phyloP scores from a whole-genome alignment of 2,329 filamentous ascomycete genomes.

The Colletotrichum coccodes region DNA sequence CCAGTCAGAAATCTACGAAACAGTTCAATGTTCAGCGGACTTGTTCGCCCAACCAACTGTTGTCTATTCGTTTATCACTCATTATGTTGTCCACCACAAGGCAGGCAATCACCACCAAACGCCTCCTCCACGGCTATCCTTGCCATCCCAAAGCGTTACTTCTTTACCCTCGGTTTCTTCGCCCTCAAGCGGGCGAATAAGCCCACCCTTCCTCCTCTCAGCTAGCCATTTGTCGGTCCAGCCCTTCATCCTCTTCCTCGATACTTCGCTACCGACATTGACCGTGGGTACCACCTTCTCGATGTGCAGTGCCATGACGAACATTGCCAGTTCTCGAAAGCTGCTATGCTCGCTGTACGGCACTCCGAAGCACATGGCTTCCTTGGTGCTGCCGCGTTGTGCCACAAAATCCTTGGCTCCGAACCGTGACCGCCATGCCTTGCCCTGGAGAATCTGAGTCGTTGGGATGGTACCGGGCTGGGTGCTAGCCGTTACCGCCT shows the following conservation, averaged over 20 bases:
- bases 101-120: conserved; percentile 49
- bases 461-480: conserved; percentile 61
- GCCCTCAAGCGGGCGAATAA: conserved; percentile 57
- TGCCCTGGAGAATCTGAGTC: conserved; percentile 62
- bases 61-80: conserved; percentile 13
- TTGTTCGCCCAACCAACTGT: background rate
- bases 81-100: background rate
- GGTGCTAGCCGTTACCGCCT: conserved; percentile 64
- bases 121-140: conserved; percentile 48
- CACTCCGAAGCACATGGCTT: conserved; percentile 90
- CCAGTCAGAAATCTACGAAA: conserved; percentile 7
- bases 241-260: conserved; percentile 68
- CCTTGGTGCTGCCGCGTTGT: conserved; percentile 83
- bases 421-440: conserved; percentile 82
- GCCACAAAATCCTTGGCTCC: conserved; percentile 77
- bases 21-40: background rate
- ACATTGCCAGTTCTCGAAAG: conserved; percentile 94
- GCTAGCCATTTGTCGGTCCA: conserved; percentile 73
- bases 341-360: conserved; percentile 97
- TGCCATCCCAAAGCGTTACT: conserved; percentile 50
- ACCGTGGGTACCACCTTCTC: conserved; percentile 94
- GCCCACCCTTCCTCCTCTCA: conserved; percentile 66
- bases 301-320: conserved; percentile 87
- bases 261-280: conserved; percentile 74
- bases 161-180: conserved; percentile 43